Evolutionary conservation across 2,329 filamentous ascomycete genomes (phyloP).

Genomic region (Hypomyces rosellus): DNA sequence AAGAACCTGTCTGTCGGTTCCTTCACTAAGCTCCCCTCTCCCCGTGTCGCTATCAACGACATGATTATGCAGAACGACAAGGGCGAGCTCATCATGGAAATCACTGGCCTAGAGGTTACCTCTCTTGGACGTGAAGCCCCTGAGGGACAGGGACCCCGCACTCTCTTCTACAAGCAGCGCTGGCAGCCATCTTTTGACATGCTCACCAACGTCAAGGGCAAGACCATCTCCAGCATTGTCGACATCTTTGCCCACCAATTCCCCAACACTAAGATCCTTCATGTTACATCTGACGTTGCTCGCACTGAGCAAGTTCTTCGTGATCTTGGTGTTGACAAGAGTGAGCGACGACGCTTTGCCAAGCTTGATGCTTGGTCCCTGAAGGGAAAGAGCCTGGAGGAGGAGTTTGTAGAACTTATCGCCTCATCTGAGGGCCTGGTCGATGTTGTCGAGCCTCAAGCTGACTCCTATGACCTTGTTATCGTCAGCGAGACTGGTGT

Average conservation of each 20-base stretch:
- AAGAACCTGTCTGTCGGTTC: slow-evolving; percentile 16
- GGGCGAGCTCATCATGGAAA: slow-evolving; percentile 18
- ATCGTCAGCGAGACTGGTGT: slow-evolving; percentile 16
- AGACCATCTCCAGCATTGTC: slow-evolving; percentile 14
- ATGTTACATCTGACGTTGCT: slow-evolving; percentile 15
- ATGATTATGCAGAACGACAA: slow-evolving; percentile 16
- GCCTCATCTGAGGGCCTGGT: slow-evolving; percentile 11
- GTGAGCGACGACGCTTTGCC: slow-evolving; percentile 16
- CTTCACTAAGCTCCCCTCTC: slow-evolving; percentile 19
- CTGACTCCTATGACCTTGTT: slow-evolving; percentile 16
- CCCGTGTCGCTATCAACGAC: slow-evolving; percentile 20
- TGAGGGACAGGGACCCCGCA: slow-evolving; percentile 15
- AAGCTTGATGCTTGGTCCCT: slow-evolving; percentile 17
- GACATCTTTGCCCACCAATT: slow-evolving; percentile 20
- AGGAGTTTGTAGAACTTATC: slow-evolving; percentile 10
- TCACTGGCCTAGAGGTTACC: slow-evolving; percentile 18
- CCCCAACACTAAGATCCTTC: slow-evolving; percentile 19
- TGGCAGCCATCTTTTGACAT: slow-evolving; percentile 21
- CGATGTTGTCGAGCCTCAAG: slow-evolving; percentile 12
- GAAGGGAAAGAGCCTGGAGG: slow-evolving; percentile 7
- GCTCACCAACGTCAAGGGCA: slow-evolving; percentile 13
- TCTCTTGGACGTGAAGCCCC: slow-evolving; percentile 17
- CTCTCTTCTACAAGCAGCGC: slow-evolving; percentile 18
- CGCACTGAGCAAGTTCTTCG: slow-evolving; percentile 12
- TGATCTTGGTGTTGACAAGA: slow-evolving; percentile 13